These are phyloP conservation scores for Agrocybe pediades DNA, from an alignment of 768 basidiomycete species.

Conservation along the genomic window DNA sequence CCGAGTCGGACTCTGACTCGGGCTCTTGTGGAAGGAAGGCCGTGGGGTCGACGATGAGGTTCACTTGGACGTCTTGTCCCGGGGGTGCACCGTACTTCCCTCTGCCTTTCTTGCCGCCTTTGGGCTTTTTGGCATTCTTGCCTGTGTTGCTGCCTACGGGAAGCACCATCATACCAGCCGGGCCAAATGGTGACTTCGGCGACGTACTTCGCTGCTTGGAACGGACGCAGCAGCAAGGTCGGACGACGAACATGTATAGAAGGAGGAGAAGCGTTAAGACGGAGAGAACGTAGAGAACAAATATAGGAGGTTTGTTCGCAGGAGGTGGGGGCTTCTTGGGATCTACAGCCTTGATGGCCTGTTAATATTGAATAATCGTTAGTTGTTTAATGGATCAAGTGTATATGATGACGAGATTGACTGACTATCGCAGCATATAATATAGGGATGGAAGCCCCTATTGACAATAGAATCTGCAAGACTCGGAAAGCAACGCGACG, in stretches of 20 bases:
- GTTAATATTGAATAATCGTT: not conserved
- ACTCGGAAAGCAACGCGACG: conserved; percentile 53
- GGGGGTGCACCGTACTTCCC: conserved; percentile 29
- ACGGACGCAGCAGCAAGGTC: conserved; percentile 54
- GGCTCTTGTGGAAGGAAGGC: conserved; percentile 49
- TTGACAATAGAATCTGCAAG: conserved; percentile 50
- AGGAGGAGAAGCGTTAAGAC: conserved; percentile 51
- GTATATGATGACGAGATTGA: conserved; percentile 10
- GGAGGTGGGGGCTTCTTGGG: conserved; percentile 52
- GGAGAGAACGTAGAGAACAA: conserved; percentile 59
- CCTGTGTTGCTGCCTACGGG: conserved; percentile 45
- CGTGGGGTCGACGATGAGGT: conserved; percentile 70
- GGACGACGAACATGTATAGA: conserved; percentile 57
- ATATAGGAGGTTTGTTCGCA: conserved; percentile 51
- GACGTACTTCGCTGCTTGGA: conserved; percentile 16
- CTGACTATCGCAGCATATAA: conserved; percentile 68
- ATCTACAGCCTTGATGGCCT: conserved; percentile 57
- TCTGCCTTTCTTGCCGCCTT: conserved; percentile 27
- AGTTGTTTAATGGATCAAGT: conserved; percentile 8
- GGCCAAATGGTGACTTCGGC: conserved; percentile 22
- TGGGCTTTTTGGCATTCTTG: conserved; percentile 35
- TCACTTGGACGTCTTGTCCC: conserved; percentile 63
- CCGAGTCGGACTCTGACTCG: conserved; percentile 34
- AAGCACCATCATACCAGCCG: conserved; percentile 58
- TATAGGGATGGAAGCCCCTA: conserved; percentile 52